These are phyloP conservation scores for Trichoderma sp. DNA, from an alignment of 2,329 filamentous ascomycete genomes.

Conservation along the genomic window DNA sequence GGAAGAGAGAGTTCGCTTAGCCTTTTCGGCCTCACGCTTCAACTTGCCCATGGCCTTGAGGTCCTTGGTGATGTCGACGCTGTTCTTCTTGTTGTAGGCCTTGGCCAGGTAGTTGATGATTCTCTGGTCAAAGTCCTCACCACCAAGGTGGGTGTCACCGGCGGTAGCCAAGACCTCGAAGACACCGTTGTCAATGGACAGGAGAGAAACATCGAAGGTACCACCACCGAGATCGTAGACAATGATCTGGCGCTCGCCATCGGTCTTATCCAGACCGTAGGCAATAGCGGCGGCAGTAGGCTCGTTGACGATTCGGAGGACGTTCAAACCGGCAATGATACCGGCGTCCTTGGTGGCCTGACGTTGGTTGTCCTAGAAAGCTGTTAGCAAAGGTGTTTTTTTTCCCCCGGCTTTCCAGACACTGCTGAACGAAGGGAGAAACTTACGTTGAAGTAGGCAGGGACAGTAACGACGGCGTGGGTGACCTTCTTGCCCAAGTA, in stretches of 20 bases:
- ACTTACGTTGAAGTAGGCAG: conserved; percentile 85
- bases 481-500: conserved; percentile 80
- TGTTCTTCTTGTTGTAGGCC: conserved; percentile 98
- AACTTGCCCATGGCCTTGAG: conserved; percentile 98
- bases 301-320: conserved; percentile 95
- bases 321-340: conserved; percentile 86
- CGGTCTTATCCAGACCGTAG: conserved; percentile 86
- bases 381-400: conserved; percentile 24
- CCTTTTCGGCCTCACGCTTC: conserved; percentile 99
- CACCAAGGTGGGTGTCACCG: conserved; percentile 95
- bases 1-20: conserved; percentile 95
- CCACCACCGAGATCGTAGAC: conserved; percentile 93
- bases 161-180: conserved; percentile 94
- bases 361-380: conserved; percentile 73
- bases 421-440: background rate
- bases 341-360: conserved; percentile 96
- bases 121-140: conserved; percentile 98
- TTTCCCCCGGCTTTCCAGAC: too few relatives aligned
- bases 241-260: conserved; percentile 81
- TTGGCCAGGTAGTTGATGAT: conserved; percentile 96
- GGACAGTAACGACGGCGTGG: conserved; percentile 88
- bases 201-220: conserved; percentile 91
- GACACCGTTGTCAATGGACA: conserved; percentile 86
- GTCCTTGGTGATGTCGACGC: conserved; percentile 88
- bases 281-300: conserved; percentile 93